Evolutionary conservation across 352 stramenopile species (phyloP), one percentile per base, ranked within the genome.

Genomic region (Phytophthora pinifolia): DNA sequence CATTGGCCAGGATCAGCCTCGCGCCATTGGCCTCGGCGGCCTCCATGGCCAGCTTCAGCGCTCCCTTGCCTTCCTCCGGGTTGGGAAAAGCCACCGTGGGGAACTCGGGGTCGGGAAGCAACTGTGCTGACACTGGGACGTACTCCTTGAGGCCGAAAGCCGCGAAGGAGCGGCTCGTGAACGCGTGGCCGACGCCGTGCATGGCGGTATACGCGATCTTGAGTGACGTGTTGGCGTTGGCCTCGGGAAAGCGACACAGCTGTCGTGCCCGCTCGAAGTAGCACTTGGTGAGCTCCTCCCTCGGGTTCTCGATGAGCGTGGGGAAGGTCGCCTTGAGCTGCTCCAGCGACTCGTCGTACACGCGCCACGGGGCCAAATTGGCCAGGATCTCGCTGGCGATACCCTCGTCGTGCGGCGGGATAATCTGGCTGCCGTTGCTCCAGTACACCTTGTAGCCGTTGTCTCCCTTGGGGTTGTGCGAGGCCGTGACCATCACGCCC

Each of bases 401-500:
- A 48, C 78, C 79, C 31, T 70, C 76, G 70, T 99, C 97, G 46
- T 98, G 85, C 6, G 97, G 97, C 34, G 96, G 79, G 61, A 98
- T 98, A 64, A 99, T 99, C 76, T 99, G 97, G 66, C 89, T 96
- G 35, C 88, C 97, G 63, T 98, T 98, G 38, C 60, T 71, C 86
- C 92, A 97, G 71, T 98, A 98, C 0, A 98, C 86, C 67, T 99
- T 99, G 81, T 98, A 99, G 33, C 97, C 97, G 74, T 98, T 94
- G 82, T 99, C 97, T 6, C 59, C 72, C 70, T 98, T 98, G 7
- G 97, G 97, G 82, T 99, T 99, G 74, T 99, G 97, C 46, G 92
- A 98, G 15, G 97, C 97, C 20, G 94, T 98, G 39, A 98, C 89
- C 92, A 98, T 98, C 29, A 98, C 78, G 18, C 93, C 93, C 2